phyloP scores from a whole-genome alignment of 805 yeast species.

The Candida ortonii region DNA sequence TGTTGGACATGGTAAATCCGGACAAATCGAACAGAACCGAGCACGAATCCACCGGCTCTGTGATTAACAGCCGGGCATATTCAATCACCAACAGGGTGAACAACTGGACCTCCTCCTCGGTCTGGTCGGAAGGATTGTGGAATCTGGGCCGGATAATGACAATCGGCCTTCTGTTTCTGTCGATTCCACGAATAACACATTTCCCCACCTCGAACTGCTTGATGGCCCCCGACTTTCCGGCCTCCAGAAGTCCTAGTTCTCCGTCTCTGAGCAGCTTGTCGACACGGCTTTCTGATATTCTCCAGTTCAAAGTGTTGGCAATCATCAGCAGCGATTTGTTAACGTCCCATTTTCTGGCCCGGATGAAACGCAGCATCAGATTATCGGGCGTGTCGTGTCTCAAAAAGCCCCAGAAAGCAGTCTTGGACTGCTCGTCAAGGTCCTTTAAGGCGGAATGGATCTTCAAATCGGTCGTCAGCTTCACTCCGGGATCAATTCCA shows the following conservation, averaged over 20 bases:
- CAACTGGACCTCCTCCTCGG: slow-evolving; percentile 67
- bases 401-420: slow-evolving; percentile 54
- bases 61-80: slow-evolving; percentile 69
- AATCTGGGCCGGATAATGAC: slow-evolving; percentile 76
- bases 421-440: slow-evolving; percentile 51
- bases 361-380: slow-evolving; percentile 65
- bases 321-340: slow-evolving; percentile 69
- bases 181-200: slow-evolving; percentile 72
- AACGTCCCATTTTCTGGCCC: slow-evolving; percentile 86
- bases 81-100: slow-evolving; percentile 79
- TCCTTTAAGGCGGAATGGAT: slow-evolving; percentile 50
- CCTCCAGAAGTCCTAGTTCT: slow-evolving; percentile 57
- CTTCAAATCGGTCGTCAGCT: slow-evolving; percentile 32
- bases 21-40: slow-evolving; percentile 83
- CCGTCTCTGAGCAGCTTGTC: slow-evolving; percentile 67
- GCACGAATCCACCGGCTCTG: slow-evolving; percentile 75
- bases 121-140: slow-evolving; percentile 67
- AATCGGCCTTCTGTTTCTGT: slow-evolving; percentile 71
- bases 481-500: slow-evolving; percentile 28
- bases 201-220: slow-evolving; percentile 63
- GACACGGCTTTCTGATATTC: slow-evolving; percentile 56
- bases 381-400: slow-evolving; percentile 84
- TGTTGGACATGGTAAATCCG: slow-evolving; percentile 84
- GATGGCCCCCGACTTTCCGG: slow-evolving; percentile 43
- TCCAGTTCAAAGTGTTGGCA: slow-evolving; percentile 73